Evolutionary conservation across 768 basidiomycete species (phyloP).

Genomic region (Lyophyllum atratum): DNA sequence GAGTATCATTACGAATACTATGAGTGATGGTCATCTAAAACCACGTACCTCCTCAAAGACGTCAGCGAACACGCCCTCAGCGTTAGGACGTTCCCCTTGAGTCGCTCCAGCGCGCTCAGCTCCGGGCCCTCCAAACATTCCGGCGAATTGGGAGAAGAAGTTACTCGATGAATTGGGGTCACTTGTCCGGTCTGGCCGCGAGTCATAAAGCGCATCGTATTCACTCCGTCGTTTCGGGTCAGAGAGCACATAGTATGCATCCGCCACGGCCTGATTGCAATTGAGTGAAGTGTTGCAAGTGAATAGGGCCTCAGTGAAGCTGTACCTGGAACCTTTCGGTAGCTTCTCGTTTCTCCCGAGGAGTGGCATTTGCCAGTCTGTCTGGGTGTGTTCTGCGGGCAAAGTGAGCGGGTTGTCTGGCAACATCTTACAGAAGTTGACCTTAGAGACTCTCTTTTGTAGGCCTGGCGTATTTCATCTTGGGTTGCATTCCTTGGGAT

Average conservation of each 20-base stretch:
- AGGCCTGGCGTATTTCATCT: constrained; percentile 76
- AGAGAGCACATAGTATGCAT: constrained; percentile 92
- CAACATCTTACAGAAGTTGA: constrained; percentile 21
- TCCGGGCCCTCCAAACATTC: constrained; percentile 56
- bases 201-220: constrained; percentile 69
- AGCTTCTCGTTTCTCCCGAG: constrained; percentile 68
- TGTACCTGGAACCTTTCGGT: constrained; percentile 85
- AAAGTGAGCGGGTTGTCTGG: constrained; percentile 16
- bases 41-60: constrained; percentile 84
- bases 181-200: constrained; percentile 52
- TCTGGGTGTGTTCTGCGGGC: constrained; percentile 83
- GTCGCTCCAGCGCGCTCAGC: constrained; percentile 27
- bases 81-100: constrained; percentile 58
- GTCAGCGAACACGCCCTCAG: constrained; percentile 83
- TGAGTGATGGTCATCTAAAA: neutral
- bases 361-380: constrained; percentile 68
- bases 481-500: constrained; percentile 57
- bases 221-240: constrained; percentile 72
- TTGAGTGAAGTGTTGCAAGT: neutral
- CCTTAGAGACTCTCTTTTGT: constrained; percentile 81
- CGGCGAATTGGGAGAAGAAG: constrained; percentile 79
- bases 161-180: constrained; percentile 68
- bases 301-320: neutral
- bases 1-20: neutral
- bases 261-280: constrained; percentile 72